A percentile compares a stretch with the other conserved stretches of the same genome.
Conservation (phyloP, 1,284 basidiomycete genomes). For the Sporisorium scitamineum region DNA sequence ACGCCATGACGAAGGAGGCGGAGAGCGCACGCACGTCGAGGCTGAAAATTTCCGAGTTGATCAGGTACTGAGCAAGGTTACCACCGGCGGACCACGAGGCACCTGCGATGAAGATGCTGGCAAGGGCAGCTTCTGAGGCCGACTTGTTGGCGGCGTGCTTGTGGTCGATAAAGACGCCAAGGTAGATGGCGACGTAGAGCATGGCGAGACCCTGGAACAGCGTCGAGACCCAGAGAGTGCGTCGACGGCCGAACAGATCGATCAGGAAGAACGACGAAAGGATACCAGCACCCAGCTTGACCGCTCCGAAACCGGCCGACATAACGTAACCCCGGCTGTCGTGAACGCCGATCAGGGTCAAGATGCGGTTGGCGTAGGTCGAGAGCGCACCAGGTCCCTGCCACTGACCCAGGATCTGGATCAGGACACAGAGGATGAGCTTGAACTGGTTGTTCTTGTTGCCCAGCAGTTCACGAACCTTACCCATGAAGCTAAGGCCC, state of each 20-base stretch:
- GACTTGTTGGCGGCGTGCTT: slow-evolving; percentile 31
- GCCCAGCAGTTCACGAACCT: slow-evolving; percentile 34
- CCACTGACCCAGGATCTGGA: slow-evolving; percentile 50
- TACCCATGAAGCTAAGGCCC: slow-evolving; percentile 32
- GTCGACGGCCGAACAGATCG: slow-evolving; percentile 49
- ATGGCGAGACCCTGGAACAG: slow-evolving; percentile 45
- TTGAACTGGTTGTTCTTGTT: slow-evolving; percentile 53
- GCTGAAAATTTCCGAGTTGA: slow-evolving; percentile 50
- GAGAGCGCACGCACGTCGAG: slow-evolving; percentile 47
- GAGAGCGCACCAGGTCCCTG: slow-evolving; percentile 48
- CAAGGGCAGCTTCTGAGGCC: slow-evolving; percentile 38
- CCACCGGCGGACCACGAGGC: slow-evolving; percentile 47
- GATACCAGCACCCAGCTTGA: slow-evolving; percentile 48
- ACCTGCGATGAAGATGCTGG: slow-evolving; percentile 48
- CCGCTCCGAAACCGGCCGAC: slow-evolving; percentile 48
- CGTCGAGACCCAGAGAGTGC: slow-evolving; percentile 42
- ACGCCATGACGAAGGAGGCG: slow-evolving; percentile 46
- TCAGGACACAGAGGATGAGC: slow-evolving; percentile 36
- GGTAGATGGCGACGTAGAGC: slow-evolving; percentile 50
- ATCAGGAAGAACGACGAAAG: slow-evolving; percentile 51
- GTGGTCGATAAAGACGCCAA: slow-evolving; percentile 42
- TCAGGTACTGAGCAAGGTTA: slow-evolving; percentile 51
- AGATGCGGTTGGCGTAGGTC: slow-evolving; percentile 50
- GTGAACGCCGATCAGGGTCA: slow-evolving; percentile 38
- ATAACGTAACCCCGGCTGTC: slow-evolving; percentile 47